phyloP scores from a whole-genome alignment of 208 protist species.

The Leishmania guyanensis region DNA sequence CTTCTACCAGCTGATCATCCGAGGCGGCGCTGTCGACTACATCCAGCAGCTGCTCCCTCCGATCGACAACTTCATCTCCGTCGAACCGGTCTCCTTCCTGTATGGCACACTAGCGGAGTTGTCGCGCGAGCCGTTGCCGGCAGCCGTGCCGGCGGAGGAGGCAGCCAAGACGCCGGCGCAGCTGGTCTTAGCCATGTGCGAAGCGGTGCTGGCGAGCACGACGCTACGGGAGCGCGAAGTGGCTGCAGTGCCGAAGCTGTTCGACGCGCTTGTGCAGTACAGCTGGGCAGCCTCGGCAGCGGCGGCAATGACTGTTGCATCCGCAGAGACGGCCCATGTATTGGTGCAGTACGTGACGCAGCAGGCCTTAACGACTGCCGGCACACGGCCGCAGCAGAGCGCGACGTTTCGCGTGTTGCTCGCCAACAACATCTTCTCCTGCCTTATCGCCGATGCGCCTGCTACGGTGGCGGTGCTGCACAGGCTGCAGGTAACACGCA shows the following conservation, averaged over 20 bases:
- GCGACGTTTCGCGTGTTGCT: conserved; percentile 68
- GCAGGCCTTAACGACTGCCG: conserved; percentile 36
- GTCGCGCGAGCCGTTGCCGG: conserved; percentile 24
- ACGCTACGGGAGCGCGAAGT: conserved; percentile 58
- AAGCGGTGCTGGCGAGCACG: conserved; percentile 42
- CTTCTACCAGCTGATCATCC: conserved; percentile 60
- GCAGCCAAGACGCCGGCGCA: conserved; percentile 61
- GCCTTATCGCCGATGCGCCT: conserved; percentile 47
- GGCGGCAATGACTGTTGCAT: neutral
- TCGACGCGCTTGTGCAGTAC: conserved; percentile 72
- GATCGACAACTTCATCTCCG: conserved; percentile 90
- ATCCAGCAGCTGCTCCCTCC: conserved; percentile 85
- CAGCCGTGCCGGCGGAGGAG: conserved; percentile 23
- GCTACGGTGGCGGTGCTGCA: conserved; percentile 45
- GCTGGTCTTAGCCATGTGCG: conserved; percentile 72
- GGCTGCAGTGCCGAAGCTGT: conserved; percentile 67
- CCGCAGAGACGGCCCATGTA: conserved; percentile 3
- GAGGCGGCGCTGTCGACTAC: conserved; percentile 85
- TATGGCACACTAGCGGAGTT: conserved; percentile 31
- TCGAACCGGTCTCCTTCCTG: conserved; percentile 74
- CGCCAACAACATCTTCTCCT: conserved; percentile 69
- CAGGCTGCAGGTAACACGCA: conserved; percentile 26
- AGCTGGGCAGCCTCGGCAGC: conserved; percentile 40
- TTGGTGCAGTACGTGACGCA: conserved; percentile 51
- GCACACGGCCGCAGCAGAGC: conserved; percentile 33